Evolutionary conservation across 177 flowering plant species (phyloP), one percentile per base, ranked within the genome.

Genomic region (Tripterygium wilfordii): DNA sequence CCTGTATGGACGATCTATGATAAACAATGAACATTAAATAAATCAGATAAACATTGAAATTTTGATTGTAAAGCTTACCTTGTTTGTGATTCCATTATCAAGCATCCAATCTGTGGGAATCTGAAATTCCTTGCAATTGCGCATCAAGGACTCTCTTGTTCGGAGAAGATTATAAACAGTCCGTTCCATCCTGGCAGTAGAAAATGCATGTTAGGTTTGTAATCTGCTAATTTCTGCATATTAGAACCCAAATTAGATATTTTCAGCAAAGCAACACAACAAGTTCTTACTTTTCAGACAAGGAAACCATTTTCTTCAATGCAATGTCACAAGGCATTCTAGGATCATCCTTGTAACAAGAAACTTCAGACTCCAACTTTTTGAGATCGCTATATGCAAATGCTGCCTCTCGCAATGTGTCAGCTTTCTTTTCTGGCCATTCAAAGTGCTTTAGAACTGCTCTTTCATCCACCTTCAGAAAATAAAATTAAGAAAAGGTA

Each of bases 361-460:
- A 70, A 38, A 83, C 79, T 68, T 91, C 95, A 18, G 62, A 65
- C 44, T 85, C 96, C 63, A 91, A 62, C 59, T 81, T 91, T 72
- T 79, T 91, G 42, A 91, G 67, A 69, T 91, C 98, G 50, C 75
- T 67, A 36, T 85, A 91, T 3, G 78, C 82, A 56, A 91, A 91
- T 60, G 98, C 96, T 45, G 92, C 96, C 74, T 91, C 98, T 53
- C 98, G 58, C 56, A 91, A 76, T 38, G 85, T 77, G 52, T 91
- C 98, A 10, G 95, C 92, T 60, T 85, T 91, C 69, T 74, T 80
- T 66, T 91, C 96, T 23, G 98, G 98, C 96, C 98, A 91, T 23
- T 88, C 79, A 33, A 91, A 91, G 71, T 91, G 98, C 71, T 88
- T 91, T 15, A 91, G 61, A 27, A 91, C 96, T 40, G 98, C 96